These are phyloP conservation scores for Solanum infundibuliforme DNA, from an alignment of 257 asterid genomes.

Conservation along the genomic window DNA sequence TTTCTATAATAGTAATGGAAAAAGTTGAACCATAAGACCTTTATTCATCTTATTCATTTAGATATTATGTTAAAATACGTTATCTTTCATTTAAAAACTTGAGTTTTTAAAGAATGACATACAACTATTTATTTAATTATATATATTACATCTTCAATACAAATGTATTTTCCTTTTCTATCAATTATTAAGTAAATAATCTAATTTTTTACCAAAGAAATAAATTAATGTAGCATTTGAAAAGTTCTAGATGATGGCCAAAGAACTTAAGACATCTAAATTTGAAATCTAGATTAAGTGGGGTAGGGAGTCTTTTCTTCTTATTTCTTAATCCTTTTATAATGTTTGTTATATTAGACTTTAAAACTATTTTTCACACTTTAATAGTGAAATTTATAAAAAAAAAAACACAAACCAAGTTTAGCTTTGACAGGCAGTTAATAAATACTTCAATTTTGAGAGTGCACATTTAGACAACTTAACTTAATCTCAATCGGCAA, in stretches of 20 bases:
- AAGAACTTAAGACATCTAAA: neutral
- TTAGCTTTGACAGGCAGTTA: neutral
- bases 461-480: fast-evolving
- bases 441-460: too few species aligned
- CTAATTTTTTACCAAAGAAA: neutral
- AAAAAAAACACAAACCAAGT: neutral
- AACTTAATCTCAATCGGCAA: too few species aligned
- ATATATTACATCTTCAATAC: neutral
- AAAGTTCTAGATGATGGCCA: neutral
- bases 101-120: neutral
- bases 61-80: fast-evolving
- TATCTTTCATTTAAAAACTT: neutral
- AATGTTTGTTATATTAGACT: neutral
- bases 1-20: neutral
- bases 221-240: neutral
- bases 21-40: neutral
- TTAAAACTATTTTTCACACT: neutral
- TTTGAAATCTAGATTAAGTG: neutral
- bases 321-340: neutral
- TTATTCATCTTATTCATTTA: neutral
- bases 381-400: neutral
- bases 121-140: neutral
- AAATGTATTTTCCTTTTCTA: neutral
- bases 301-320: neutral
- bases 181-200: neutral